Conservation (phyloP, 495 filamentous ascomycete genomes). For the Hypoxylon subgilvum region DNA sequence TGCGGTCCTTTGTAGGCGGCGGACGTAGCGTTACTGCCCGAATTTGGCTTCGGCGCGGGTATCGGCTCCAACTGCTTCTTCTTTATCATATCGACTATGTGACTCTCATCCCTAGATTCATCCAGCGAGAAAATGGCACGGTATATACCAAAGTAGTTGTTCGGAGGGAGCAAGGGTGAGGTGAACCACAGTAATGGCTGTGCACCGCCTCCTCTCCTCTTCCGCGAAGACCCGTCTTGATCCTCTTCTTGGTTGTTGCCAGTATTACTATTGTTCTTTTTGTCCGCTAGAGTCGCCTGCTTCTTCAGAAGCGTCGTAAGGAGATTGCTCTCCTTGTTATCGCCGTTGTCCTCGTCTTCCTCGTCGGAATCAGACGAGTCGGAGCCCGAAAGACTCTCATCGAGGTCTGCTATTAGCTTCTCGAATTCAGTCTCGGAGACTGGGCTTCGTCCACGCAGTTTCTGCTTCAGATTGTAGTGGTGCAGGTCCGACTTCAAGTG, state of each 20-base stretch:
- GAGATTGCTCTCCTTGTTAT: constrained; percentile 62
- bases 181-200: constrained; percentile 86
- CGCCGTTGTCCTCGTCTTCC: constrained; percentile 50
- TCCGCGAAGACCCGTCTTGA: constrained; percentile 48
- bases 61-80: constrained; percentile 77
- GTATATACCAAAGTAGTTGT: constrained; percentile 84
- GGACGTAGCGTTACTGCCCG: constrained; percentile 57
- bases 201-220: constrained; percentile 65
- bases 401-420: constrained; percentile 77
- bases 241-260: constrained; percentile 56
- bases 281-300: constrained; percentile 72
- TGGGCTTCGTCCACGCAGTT: constrained; percentile 68
- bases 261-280: constrained; percentile 30
- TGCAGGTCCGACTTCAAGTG: constrained; percentile 94
- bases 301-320: constrained; percentile 78
- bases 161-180: constrained; percentile 72
- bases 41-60: constrained; percentile 54
- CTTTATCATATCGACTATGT: constrained; percentile 68
- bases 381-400: constrained; percentile 90
- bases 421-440: constrained; percentile 83
- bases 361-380: constrained; percentile 61
- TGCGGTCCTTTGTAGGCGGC: constrained; percentile 69
- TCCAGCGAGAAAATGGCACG: constrained; percentile 75
- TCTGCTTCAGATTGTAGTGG: constrained; percentile 91
- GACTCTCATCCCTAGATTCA: constrained; percentile 69